Evolutionary conservation across 139 green algal species (phyloP), one percentile per base, ranked within the genome.

Genomic region (Micractinium conductrix): DNA sequence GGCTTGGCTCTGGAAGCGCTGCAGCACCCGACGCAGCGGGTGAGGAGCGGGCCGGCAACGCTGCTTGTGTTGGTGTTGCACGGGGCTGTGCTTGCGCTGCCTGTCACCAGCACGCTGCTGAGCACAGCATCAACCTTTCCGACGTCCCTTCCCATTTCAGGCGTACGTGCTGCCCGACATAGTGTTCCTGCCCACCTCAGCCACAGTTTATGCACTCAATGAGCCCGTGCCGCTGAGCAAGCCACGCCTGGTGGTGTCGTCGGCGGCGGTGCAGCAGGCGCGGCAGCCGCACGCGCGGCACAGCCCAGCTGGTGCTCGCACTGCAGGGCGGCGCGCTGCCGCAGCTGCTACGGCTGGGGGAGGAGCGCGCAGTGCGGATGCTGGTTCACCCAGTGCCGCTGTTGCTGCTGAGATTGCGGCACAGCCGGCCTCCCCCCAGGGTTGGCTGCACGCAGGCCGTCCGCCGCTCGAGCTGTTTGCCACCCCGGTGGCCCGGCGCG

Each of bases 101-200:
- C 6, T 14, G 17, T 24, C 28, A 24, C 33, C n/a, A 17, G 33
- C 44, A 33, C 4, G 53, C 8, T 22, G 10, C 53, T 62, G 2
- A 62, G 53, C 53, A 21, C 53, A 62, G 53, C 19, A 4, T 62
- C 68, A 5, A 2, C 37, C 53, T 16, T 62, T 16, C 53, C 5
- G 8, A 62, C 53, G 48, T 58, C 2, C 70, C 37, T 14, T 33
- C 28, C 40, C 42, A 30, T 17, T n/a, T 53, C 75, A 87, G 80
- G 81, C 86, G 6, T 69, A 85, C 42, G 69, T 85, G 24, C 70
- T 85, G 5, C 86, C 86, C 19, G 86, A 89, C 60, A 87, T 89
- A 19, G 43, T 90, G 24, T 90, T 87, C 40, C 53, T 90, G 8
- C 86, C 75, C 44, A 74, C 62, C 12, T 6, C 8, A 4, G 58